A percentile compares a stretch with the other conserved stretches of the same genome.
Evolutionary conservation across 2,329 filamentous ascomycete genomes (phyloP).

Genomic region (Lasiodiplodia sp.): DNA sequence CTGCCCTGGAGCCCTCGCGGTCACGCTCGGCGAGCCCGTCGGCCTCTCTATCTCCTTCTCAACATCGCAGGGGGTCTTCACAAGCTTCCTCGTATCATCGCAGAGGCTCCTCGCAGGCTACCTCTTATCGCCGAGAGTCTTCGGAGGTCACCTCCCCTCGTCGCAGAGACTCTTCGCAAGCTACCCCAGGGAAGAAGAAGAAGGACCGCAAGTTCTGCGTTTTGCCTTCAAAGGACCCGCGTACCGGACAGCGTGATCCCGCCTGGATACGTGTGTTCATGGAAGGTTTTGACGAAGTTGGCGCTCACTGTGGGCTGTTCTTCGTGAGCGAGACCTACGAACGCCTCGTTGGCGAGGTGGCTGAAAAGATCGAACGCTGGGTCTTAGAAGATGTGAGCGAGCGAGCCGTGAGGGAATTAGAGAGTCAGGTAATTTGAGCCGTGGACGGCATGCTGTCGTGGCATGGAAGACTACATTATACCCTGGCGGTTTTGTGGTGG

Average conservation of each 20-base stretch:
- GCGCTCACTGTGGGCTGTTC: conserved; percentile 85
- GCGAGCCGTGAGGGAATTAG: conserved; percentile 17
- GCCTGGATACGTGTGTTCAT: conserved; percentile 83
- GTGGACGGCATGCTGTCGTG: background rate
- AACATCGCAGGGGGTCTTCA: conserved; percentile 34
- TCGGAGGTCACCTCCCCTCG: background rate
- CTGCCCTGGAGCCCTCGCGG: background rate
- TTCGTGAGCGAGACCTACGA: conserved; percentile 77
- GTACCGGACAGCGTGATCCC: conserved; percentile 57
- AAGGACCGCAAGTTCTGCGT: conserved; percentile 78
- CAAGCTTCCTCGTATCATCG: background rate
- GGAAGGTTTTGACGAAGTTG: conserved; percentile 83
- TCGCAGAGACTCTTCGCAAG: background rate
- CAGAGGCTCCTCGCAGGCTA: background rate
- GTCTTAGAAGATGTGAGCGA: conserved; percentile 64
- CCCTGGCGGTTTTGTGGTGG: background rate
- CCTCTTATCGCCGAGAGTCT: background rate
- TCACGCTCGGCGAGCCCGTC: conserved; percentile 1
- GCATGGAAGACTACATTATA: conserved; percentile 8
- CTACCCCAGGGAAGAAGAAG: conserved; percentile 19
- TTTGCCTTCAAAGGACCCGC: conserved; percentile 58
- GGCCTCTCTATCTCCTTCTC: background rate
- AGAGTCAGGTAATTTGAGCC: conserved; percentile 6
- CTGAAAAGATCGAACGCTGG: conserved; percentile 72
- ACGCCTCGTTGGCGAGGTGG: conserved; percentile 76